phyloP scores from a whole-genome alignment of 2,329 filamentous ascomycete species.

The Colletotrichum somersetense region DNA sequence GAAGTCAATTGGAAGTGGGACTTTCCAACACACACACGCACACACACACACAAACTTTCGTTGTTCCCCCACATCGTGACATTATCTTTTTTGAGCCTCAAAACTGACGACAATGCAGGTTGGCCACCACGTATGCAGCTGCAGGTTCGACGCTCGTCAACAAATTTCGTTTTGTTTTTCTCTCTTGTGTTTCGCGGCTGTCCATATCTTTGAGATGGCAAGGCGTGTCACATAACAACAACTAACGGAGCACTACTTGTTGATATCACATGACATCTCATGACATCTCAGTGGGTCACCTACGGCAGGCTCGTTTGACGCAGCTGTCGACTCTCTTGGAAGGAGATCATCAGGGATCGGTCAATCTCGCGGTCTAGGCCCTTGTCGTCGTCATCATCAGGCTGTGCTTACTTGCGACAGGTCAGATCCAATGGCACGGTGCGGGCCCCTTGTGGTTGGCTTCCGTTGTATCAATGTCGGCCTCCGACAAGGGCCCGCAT shows the following conservation, averaged over 20 bases:
- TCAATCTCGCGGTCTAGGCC: slow-evolving; percentile 30
- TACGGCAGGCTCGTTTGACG: slow-evolving; percentile 4
- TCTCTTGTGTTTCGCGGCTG: background rate
- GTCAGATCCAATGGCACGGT: slow-evolving; percentile 10
- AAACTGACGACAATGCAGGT: slow-evolving; percentile 15
- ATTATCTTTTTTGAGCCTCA: slow-evolving; percentile 37
- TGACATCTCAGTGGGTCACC: slow-evolving; percentile 16
- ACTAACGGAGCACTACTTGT: background rate
- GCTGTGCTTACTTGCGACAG: slow-evolving; percentile 6
- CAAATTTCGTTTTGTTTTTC: background rate
- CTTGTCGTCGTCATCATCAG: slow-evolving; percentile 2
- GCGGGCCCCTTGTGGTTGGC: slow-evolving; percentile 4
- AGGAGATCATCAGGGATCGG: slow-evolving; percentile 25
- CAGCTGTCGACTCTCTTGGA: slow-evolving; percentile 6
- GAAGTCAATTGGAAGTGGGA: slow-evolving; percentile 36
- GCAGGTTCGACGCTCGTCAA: background rate
- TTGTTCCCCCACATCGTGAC: slow-evolving; percentile 41
- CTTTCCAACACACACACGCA: slow-evolving; percentile 21
- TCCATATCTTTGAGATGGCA: background rate
- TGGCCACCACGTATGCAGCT: background rate
- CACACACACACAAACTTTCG: slow-evolving; percentile 28
- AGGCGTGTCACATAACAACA: background rate
- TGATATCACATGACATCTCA: slow-evolving; percentile 25
- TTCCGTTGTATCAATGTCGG: background rate
- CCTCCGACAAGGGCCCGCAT: slow-evolving; percentile 6